These are phyloP conservation scores for Gaeumannomyces sp. DNA, from an alignment of 2,329 filamentous ascomycete genomes.

Conservation along the genomic window DNA sequence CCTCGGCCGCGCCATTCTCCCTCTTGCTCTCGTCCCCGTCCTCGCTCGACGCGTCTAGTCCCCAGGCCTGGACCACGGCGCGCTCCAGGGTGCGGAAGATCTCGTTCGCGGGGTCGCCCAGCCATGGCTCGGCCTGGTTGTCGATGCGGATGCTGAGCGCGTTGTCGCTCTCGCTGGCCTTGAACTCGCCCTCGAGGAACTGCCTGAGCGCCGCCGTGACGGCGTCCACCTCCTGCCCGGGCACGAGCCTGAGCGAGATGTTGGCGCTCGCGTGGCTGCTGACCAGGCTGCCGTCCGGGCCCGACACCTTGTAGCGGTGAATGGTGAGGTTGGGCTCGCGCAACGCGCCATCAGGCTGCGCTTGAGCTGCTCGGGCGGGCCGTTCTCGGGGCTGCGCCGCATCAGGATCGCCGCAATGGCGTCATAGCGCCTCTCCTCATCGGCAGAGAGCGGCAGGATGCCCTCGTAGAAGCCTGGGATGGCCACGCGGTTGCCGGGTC, in stretches of 20 bases:
- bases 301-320: constrained; percentile 87
- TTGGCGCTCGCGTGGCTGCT: constrained; percentile 83
- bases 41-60: constrained; percentile 36
- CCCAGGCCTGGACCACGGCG: constrained; percentile 82
- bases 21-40: constrained; percentile 13
- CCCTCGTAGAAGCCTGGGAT: constrained; percentile 86
- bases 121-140: constrained; percentile 92
- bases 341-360: constrained; percentile 85
- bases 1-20: not conserved
- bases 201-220: constrained; percentile 61
- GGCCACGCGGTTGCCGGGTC: constrained; percentile 70
- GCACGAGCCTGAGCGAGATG: constrained; percentile 85
- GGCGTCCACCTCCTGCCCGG: constrained; percentile 80
- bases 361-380: constrained; percentile 64
- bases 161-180: constrained; percentile 71
- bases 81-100: constrained; percentile 85
- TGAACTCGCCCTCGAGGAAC: constrained; percentile 68
- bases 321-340: constrained; percentile 91
- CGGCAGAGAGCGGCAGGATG: constrained; percentile 66
- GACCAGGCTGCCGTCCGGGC: constrained; percentile 86
- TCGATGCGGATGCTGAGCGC: constrained; percentile 76
- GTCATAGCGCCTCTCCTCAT: constrained; percentile 75
- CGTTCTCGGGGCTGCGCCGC: constrained; percentile 57
- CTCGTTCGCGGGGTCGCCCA: constrained; percentile 83
- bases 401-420: constrained; percentile 77